Evolutionary conservation across 495 filamentous ascomycete genomes (phyloP).

Genomic region (Penicillium canariense): DNA sequence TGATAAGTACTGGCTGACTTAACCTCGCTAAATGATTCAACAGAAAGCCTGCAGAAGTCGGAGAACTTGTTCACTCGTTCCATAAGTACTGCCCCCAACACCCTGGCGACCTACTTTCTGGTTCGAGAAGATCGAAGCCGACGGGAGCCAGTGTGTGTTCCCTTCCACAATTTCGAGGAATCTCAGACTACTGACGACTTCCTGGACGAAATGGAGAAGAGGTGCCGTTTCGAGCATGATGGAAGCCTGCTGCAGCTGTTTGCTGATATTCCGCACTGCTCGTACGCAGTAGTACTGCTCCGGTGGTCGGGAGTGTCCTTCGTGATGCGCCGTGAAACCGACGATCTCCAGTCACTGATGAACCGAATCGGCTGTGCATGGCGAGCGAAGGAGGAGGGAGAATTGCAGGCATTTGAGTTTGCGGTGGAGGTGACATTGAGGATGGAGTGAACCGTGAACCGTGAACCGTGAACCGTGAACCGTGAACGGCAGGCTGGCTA

Average conservation of each 20-base stretch:
- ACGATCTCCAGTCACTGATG: conserved; percentile 10
- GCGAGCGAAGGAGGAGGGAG: conserved; percentile 7
- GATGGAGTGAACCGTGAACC: not conserved
- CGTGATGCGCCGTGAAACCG: conserved; percentile 6
- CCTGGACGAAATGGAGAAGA: conserved; percentile 11
- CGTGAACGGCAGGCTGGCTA: not conserved
- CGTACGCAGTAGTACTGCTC: conserved; percentile 7
- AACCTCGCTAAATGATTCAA: not conserved
- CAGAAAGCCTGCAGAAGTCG: not conserved
- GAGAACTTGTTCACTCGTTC: not conserved
- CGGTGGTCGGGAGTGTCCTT: conserved; percentile 8
- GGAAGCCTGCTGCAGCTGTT: not conserved
- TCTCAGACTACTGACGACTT: conserved; percentile 12
- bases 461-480: too few relatives aligned
- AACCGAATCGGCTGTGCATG: conserved; percentile 14
- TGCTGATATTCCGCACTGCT: not conserved
- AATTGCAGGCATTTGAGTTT: conserved; percentile 6
- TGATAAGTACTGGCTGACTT: not conserved
- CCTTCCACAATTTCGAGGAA: conserved; percentile 8
- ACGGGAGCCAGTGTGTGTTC: conserved; percentile 11
- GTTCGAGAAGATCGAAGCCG: conserved; percentile 11
- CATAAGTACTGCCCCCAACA: not conserved
- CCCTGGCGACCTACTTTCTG: conserved; percentile 15
- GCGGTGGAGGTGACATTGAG: conserved; percentile 12
- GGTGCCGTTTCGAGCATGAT: conserved; percentile 3